These are phyloP conservation scores for Calocybe gangraenosa DNA, from an alignment of 768 basidiomycete species.

Conservation along the genomic window DNA sequence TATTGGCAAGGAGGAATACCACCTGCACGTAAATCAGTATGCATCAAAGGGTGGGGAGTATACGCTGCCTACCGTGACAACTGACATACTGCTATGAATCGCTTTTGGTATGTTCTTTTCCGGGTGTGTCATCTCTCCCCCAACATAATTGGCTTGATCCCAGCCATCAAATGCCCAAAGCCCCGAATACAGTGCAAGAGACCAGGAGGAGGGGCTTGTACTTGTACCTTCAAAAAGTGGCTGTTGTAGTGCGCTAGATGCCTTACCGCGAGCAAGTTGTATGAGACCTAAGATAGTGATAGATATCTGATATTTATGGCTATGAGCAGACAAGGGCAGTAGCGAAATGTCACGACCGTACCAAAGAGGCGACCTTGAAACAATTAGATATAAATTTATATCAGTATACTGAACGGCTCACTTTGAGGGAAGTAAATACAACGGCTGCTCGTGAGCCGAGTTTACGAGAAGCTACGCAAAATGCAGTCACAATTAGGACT, in stretches of 20 bases:
- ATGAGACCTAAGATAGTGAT: constrained; percentile 79
- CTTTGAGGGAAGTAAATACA: constrained; percentile 87
- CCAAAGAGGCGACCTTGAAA: constrained; percentile 58
- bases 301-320: constrained; percentile 42
- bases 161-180: constrained; percentile 97
- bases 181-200: constrained; percentile 92
- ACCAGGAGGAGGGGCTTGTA: constrained; percentile 77
- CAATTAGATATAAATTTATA: constrained; percentile 1
- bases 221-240: constrained; percentile 74
- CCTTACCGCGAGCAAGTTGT: constrained; percentile 66
- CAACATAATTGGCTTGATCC: constrained; percentile 91
- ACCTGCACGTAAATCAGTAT: constrained; percentile 32
- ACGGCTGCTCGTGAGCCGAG: constrained; percentile 80
- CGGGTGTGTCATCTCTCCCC: constrained; percentile 80
- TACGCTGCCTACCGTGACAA: constrained; percentile 59
- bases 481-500: constrained; percentile 63
- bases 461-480: constrained; percentile 76
- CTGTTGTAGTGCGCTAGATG: constrained; percentile 61
- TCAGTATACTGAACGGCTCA: constrained; percentile 19
- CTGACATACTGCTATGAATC: constrained; percentile 86
- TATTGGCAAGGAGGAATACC: constrained; percentile 77
- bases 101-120: constrained; percentile 84
- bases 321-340: not conserved
- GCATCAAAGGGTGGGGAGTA: constrained; percentile 1
- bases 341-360: too few species aligned